Conservation (phyloP, 2,329 filamentous ascomycete genomes). For the Alternaria burnsii region DNA sequence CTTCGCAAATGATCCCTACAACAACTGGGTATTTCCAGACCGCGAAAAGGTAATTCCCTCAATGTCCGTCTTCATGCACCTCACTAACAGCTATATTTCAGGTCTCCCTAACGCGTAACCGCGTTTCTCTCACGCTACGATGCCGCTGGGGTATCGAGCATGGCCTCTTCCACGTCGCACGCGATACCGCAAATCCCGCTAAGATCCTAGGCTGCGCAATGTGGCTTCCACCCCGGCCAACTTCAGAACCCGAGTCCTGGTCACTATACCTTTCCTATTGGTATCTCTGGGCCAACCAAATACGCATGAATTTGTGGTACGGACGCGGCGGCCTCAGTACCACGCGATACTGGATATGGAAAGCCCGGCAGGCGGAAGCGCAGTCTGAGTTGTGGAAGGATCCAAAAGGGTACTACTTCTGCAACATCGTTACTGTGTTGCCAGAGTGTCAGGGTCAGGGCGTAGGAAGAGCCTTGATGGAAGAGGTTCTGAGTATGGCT, state of each 20-base stretch:
- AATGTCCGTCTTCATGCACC: neutral
- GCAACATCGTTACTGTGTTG: slow-evolving; percentile 76
- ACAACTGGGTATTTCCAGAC: slow-evolving; percentile 70
- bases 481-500: slow-evolving; percentile 68
- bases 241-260: slow-evolving; percentile 64
- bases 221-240: slow-evolving; percentile 70
- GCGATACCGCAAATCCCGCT: slow-evolving; percentile 59
- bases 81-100: neutral
- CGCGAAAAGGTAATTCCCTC: slow-evolving; percentile 58
- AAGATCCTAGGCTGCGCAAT: slow-evolving; percentile 74
- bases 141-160: slow-evolving; percentile 76
- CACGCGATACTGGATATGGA: slow-evolving; percentile 77
- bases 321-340: slow-evolving; percentile 74
- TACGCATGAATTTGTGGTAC: slow-evolving; percentile 72
- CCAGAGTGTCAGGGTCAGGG: slow-evolving; percentile 72
- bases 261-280: slow-evolving; percentile 69
- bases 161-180: slow-evolving; percentile 74
- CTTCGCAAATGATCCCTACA: slow-evolving; percentile 73
- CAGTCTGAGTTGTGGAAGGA: slow-evolving; percentile 72
- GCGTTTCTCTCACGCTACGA: slow-evolving; percentile 69
- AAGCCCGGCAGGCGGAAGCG: slow-evolving; percentile 68
- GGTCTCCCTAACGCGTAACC: slow-evolving; percentile 64
- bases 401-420: slow-evolving; percentile 75
- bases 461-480: slow-evolving; percentile 71
- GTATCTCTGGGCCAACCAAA: slow-evolving; percentile 71